Percentiles rank a stretch among this genome's conserved stretches.
phyloP scores from a whole-genome alignment of 495 filamentous ascomycete species.

The Talaromyces stipitatus region DNA sequence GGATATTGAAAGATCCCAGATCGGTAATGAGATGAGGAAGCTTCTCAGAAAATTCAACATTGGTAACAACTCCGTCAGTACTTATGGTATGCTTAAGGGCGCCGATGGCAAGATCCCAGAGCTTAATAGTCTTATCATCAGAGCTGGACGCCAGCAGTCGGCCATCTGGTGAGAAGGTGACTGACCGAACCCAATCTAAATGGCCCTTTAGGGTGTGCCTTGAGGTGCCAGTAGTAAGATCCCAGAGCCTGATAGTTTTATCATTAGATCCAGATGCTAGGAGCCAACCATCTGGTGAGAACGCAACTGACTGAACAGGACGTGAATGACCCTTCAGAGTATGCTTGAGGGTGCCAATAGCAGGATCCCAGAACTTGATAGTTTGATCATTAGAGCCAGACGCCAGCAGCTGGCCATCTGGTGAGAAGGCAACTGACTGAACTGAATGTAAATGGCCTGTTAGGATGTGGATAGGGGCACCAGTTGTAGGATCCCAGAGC shows the following conservation, averaged over 20 bases:
- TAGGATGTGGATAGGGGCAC: background rate
- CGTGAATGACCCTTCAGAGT: too few relatives aligned
- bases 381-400: constrained; percentile 23
- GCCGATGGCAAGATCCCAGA: constrained; percentile 12
- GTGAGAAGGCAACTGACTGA: constrained; percentile 22
- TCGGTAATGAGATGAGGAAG: constrained; percentile 4
- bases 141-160: constrained; percentile 23
- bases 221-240: background rate
- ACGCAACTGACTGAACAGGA: too few relatives aligned
- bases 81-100: constrained; percentile 5
- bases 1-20: background rate
- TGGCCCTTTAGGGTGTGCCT: constrained; percentile 8
- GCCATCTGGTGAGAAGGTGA: constrained; percentile 28
- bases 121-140: constrained; percentile 19
- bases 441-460: constrained; percentile 5
- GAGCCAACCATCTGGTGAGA: too few relatives aligned
- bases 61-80: too few relatives aligned
- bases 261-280: too few relatives aligned
- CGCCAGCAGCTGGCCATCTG: constrained; percentile 21
- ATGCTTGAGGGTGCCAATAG: background rate
- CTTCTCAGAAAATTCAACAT: too few relatives aligned
- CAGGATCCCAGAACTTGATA: constrained; percentile 17
- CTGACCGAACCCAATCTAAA: background rate
- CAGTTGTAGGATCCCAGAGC: too few relatives aligned
- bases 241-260: background rate